These are phyloP conservation scores for Trifolium subterraneum DNA, from an alignment of 306 rosid genomes.

Conservation along the genomic window DNA sequence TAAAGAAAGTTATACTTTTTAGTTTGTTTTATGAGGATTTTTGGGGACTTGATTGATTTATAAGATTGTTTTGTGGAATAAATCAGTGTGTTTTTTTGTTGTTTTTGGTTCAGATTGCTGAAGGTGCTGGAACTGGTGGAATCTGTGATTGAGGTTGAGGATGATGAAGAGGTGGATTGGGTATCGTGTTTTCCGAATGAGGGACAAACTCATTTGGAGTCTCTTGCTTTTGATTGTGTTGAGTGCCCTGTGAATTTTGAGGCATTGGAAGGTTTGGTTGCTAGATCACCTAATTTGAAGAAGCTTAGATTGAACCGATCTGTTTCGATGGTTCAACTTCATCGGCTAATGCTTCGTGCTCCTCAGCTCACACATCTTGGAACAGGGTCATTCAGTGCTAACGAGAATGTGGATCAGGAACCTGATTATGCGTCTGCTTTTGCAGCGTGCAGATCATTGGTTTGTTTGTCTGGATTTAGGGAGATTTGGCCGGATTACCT, in stretches of 20 bases:
- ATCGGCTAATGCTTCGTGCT: constrained; percentile 63
- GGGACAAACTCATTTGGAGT: constrained; percentile 64
- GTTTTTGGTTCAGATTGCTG: constrained; percentile 55
- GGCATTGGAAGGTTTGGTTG: constrained; percentile 84
- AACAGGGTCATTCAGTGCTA: constrained; percentile 65
- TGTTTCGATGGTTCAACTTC: constrained; percentile 65
- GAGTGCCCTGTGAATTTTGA: constrained; percentile 64
- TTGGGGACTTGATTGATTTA: not conserved
- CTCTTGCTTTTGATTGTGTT: constrained; percentile 76
- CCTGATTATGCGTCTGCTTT: constrained; percentile 71
- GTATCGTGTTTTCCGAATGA: constrained; percentile 69
- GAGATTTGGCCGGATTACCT: constrained; percentile 63
- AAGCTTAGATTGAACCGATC: constrained; percentile 67
- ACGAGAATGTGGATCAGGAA: constrained; percentile 57
- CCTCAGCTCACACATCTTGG: constrained; percentile 91
- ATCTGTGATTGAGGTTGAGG: constrained; percentile 64
- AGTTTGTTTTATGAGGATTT: not conserved
- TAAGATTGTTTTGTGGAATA: constrained; percentile 24
- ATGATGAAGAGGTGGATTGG: constrained; percentile 82
- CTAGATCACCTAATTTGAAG: constrained; percentile 78
- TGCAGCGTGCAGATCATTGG: constrained; percentile 74
- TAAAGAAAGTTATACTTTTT: not conserved
- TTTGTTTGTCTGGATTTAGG: constrained; percentile 88
- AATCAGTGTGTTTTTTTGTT: constrained; percentile 19
- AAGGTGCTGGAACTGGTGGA: constrained; percentile 87